These are phyloP conservation scores for Silybum marianum DNA, from an alignment of 129 eudicot genomes.

Conservation along the genomic window DNA sequence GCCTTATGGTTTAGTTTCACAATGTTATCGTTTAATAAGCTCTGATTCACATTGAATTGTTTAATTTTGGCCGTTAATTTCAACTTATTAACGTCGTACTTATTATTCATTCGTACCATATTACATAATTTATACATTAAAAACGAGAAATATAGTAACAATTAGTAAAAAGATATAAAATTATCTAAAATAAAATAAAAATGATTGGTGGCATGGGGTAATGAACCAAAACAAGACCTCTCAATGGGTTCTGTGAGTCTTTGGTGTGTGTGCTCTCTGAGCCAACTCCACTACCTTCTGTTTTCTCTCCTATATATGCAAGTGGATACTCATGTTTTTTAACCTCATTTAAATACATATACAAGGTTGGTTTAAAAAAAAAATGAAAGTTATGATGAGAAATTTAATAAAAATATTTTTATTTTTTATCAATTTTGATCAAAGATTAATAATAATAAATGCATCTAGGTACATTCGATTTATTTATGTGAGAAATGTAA, in stretches of 20 bases:
- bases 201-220: conserved; percentile 29
- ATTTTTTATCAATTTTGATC: no score
- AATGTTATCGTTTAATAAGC: no score
- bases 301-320: conserved; percentile 3
- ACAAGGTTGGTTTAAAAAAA: no score
- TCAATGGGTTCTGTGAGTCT: conserved; percentile 15
- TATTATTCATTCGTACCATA: no score
- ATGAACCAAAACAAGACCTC: conserved; percentile 20
- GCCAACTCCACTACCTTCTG: conserved; percentile 24
- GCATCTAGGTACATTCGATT: no score
- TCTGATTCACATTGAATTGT: not conserved
- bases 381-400: no score
- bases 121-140: not conserved
- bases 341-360: no score
- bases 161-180: not conserved
- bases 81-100: not conserved
- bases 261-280: conserved; percentile 31
- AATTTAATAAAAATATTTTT: no score
- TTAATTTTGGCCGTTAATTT: not conserved
- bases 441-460: no score
- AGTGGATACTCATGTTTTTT: not conserved
- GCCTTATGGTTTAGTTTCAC: no score
- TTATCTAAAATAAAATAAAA: not conserved
- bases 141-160: not conserved
- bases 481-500: no score